These are phyloP conservation scores for Naganishia kalamii DNA, from an alignment of 768 basidiomycete genomes.

Conservation along the genomic window DNA sequence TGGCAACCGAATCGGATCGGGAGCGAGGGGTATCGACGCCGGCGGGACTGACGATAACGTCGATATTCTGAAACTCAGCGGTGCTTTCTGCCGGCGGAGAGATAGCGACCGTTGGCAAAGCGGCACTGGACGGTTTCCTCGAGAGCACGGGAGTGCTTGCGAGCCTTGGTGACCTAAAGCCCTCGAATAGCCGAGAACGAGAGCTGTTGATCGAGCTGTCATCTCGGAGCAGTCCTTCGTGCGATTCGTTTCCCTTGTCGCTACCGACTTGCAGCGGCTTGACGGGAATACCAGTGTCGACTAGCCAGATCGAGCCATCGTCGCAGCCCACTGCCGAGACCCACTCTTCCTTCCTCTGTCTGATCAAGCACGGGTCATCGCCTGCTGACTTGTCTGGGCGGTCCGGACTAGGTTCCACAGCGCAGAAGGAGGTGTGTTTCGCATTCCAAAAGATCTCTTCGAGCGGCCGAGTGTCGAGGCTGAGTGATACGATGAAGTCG, in stretches of 20 bases:
- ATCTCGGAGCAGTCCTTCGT: neutral
- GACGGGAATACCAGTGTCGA: neutral
- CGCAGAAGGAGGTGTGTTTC: slow-evolving; percentile 2
- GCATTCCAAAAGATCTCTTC: slow-evolving; percentile 6
- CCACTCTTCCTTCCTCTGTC: neutral
- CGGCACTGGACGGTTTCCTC: slow-evolving; percentile 3
- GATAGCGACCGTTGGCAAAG: slow-evolving; percentile 4
- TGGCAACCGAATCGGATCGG: slow-evolving; percentile 2
- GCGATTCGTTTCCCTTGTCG: neutral
- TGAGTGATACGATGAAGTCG: slow-evolving; percentile 9
- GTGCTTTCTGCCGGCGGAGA: slow-evolving; percentile 12
- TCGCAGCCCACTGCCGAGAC: slow-evolving; percentile 16
- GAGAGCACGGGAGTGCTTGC: slow-evolving; percentile 8
- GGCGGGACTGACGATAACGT: neutral
- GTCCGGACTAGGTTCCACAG: neutral
- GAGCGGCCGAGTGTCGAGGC: slow-evolving; percentile 7
- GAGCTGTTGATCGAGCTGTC: slow-evolving; percentile 17
- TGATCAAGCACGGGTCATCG: neutral
- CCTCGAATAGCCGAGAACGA: slow-evolving; percentile 4
- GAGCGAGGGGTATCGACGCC: neutral
- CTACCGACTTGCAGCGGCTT: neutral
- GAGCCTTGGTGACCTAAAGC: slow-evolving; percentile 9
- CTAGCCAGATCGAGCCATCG: slow-evolving; percentile 19
- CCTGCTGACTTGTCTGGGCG: neutral
- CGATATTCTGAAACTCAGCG: neutral